phyloP scores from a whole-genome alignment of 2,329 filamentous ascomycete genomes.

The Penicillium concentricum region DNA sequence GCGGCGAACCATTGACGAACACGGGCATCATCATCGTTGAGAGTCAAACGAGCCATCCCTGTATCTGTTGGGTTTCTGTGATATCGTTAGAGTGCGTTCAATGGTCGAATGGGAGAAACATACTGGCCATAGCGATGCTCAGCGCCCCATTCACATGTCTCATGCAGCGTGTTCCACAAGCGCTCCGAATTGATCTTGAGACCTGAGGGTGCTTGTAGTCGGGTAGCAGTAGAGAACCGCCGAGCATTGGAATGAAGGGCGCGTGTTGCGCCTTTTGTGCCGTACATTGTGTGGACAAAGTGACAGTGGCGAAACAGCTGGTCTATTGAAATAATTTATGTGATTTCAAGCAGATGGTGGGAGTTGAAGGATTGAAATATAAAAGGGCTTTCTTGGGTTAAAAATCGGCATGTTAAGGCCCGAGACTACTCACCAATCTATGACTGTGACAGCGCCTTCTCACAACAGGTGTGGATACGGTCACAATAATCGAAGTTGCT shows the following conservation, averaged over 20 bases:
- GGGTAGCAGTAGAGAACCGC: slow-evolving; percentile 12
- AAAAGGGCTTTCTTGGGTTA: not conserved
- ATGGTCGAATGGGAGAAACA: not conserved
- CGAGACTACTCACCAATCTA: not conserved
- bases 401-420: not conserved
- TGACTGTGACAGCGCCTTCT: slow-evolving; percentile 1
- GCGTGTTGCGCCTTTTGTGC: slow-evolving; percentile 3
- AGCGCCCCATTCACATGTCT: slow-evolving; percentile 34
- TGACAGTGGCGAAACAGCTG: not conserved
- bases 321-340: not conserved
- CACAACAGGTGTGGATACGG: not conserved
- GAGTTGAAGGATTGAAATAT: not conserved
- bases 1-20: slow-evolving; percentile 69
- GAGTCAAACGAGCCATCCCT: slow-evolving; percentile 69
- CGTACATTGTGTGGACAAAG: slow-evolving; percentile 7
- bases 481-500: not conserved
- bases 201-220: slow-evolving; percentile 17
- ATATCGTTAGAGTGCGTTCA: not conserved
- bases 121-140: slow-evolving; percentile 32
- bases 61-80: slow-evolving; percentile 26
- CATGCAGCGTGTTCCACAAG: slow-evolving; percentile 31
- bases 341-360: not conserved
- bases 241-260: slow-evolving; percentile 10
- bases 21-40: slow-evolving; percentile 66
- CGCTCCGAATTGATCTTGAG: slow-evolving; percentile 29